These are phyloP conservation scores for Fonsecaea pedrosoi DNA, from an alignment of 2,329 filamentous ascomycete species.

Conservation along the genomic window DNA sequence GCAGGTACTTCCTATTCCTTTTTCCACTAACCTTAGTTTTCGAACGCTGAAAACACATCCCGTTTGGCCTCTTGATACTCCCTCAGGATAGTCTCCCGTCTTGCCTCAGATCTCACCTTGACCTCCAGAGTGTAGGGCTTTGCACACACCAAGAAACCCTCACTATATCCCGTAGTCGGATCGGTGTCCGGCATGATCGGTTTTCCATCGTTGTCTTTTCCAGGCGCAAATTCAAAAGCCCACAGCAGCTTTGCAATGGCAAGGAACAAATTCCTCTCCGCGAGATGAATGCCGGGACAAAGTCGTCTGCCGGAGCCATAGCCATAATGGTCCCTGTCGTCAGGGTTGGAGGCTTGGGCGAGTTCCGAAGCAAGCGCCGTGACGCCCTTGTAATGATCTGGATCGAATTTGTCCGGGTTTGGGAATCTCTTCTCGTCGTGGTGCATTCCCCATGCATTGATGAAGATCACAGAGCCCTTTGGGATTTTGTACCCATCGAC, in stretches of 20 bases:
- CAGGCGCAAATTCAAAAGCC: conserved; percentile 44
- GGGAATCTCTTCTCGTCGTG: conserved; percentile 44
- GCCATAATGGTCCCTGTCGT: conserved; percentile 42
- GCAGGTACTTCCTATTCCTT: conserved; percentile 14
- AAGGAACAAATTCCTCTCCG: conserved; percentile 44
- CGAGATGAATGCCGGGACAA: conserved; percentile 47
- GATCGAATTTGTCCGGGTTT: conserved; percentile 44
- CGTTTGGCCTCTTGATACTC: conserved; percentile 43
- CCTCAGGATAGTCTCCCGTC: conserved; percentile 44
- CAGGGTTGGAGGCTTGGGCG: conserved; percentile 44
- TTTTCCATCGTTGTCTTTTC: conserved; percentile 35
- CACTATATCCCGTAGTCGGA: conserved; percentile 49
- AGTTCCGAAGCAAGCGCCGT: conserved; percentile 45
- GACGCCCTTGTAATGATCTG: conserved; percentile 45
- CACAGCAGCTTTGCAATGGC: conserved; percentile 43
- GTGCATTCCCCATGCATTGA: conserved; percentile 48
- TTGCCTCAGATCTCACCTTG: conserved; percentile 40
- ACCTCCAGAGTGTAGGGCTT: conserved; percentile 46
- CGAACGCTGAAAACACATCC: conserved; percentile 40
- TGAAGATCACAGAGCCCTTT: conserved; percentile 52
- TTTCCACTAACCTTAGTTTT: conserved; percentile 19
- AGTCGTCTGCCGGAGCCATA: conserved; percentile 45
- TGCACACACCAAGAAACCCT: conserved; percentile 47
- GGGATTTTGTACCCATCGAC: conserved; percentile 56
- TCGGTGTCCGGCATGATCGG: conserved; percentile 44